Evolutionary conservation across 164 flowering plant genomes (phyloP).

Genomic region (Chimonanthus salicifolius): DNA sequence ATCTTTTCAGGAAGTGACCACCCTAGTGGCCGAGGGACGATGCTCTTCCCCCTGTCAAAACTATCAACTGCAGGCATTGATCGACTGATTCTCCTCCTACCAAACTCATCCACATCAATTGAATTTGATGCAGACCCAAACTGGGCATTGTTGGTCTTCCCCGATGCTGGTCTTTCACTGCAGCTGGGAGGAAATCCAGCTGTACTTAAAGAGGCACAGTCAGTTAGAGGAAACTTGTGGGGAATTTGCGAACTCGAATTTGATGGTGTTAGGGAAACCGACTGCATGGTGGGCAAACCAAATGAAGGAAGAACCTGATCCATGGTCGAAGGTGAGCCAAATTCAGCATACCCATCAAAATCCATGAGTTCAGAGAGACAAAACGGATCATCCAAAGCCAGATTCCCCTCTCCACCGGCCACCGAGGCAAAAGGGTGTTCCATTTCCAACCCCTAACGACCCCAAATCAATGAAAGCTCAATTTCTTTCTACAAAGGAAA

Average conservation of each 20-base stretch:
- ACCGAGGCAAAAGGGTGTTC: too few species aligned
- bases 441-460: too few species aligned
- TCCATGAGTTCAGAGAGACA: slow-evolving; percentile 46
- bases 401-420: slow-evolving; percentile 20
- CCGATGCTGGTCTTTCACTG: slow-evolving; percentile 24
- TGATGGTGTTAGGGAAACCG: slow-evolving; percentile 15
- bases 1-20: slow-evolving; percentile 61
- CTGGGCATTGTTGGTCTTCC: slow-evolving; percentile 13
- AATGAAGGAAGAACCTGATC: slow-evolving; percentile 35
- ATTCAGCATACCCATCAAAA: slow-evolving; percentile 41
- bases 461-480: too few species aligned
- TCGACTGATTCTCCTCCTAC: not conserved
- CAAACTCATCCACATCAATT: slow-evolving; percentile 17
- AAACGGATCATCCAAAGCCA: slow-evolving; percentile 30
- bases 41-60: slow-evolving; percentile 13
- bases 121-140: slow-evolving; percentile 17
- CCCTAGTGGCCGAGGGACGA: slow-evolving; percentile 35
- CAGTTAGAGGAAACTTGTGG: slow-evolving; percentile 12
- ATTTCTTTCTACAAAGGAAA: too few species aligned
- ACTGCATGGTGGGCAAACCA: slow-evolving; percentile 25
- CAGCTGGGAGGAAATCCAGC: slow-evolving; percentile 20
- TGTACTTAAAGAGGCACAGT: slow-evolving; percentile 7
- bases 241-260: slow-evolving; percentile 23
- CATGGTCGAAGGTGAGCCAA: slow-evolving; percentile 30
- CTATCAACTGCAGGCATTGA: slow-evolving; percentile 1